phyloP scores from a whole-genome alignment of 2,329 filamentous ascomycete genomes.

The Paradendryphiella salina region DNA sequence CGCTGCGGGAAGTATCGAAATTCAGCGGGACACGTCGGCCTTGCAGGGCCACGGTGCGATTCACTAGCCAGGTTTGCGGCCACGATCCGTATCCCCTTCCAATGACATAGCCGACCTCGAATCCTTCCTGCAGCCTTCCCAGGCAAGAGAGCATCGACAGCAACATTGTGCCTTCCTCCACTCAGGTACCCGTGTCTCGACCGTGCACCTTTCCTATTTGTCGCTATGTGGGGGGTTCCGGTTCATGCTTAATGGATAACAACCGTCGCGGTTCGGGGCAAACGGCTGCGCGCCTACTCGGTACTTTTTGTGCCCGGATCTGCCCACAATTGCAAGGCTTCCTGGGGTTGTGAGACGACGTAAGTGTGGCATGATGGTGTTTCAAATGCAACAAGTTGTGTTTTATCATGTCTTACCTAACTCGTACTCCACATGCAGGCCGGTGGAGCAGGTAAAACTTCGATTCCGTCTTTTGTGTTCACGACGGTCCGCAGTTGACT shows the following conservation, averaged over 20 bases:
- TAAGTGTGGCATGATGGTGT: slow-evolving; percentile 27
- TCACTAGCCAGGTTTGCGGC: slow-evolving; percentile 18
- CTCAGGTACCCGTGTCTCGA: slow-evolving; percentile 24
- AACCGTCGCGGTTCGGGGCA: slow-evolving; percentile 8
- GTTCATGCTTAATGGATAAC: not conserved
- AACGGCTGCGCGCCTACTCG: slow-evolving; percentile 13
- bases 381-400: slow-evolving; percentile 28
- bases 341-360: slow-evolving; percentile 19
- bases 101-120: slow-evolving; percentile 14
- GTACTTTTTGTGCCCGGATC: slow-evolving; percentile 18
- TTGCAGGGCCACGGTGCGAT: slow-evolving; percentile 25
- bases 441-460: slow-evolving; percentile 1
- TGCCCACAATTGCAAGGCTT: slow-evolving; percentile 9
- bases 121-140: slow-evolving; percentile 20
- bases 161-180: slow-evolving; percentile 15
- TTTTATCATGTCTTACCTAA: slow-evolving; percentile 24
- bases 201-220: slow-evolving; percentile 5
- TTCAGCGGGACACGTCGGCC: slow-evolving; percentile 35
- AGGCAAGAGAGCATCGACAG: slow-evolving; percentile 1
- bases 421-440: slow-evolving; percentile 1
- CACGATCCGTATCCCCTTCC: slow-evolving; percentile 13
- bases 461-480: not conserved
- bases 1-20: slow-evolving; percentile 25
- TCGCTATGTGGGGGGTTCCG: not conserved
- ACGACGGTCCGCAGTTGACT: slow-evolving; percentile 3